These are phyloP conservation scores for Aciculosporium take DNA, from an alignment of 2,329 filamentous ascomycete species.

Conservation along the genomic window DNA sequence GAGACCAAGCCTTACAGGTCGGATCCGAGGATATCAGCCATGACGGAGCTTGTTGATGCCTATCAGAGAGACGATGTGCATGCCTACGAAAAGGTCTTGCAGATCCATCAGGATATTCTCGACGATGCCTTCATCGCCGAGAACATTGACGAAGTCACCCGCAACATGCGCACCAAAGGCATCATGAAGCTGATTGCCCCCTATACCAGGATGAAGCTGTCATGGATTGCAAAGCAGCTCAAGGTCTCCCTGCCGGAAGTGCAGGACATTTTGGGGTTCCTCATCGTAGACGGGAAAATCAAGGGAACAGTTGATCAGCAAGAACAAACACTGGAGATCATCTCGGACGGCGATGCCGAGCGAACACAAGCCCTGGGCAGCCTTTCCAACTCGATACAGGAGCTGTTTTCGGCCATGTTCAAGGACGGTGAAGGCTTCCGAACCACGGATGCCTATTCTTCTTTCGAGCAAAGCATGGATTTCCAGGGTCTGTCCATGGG, in stretches of 20 bases:
- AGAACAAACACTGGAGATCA: constrained; percentile 68
- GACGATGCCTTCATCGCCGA: constrained; percentile 93
- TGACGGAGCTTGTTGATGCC: constrained; percentile 93
- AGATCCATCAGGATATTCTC: constrained; percentile 77
- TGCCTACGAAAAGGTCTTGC: constrained; percentile 74
- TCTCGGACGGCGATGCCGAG: constrained; percentile 57
- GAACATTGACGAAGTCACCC: constrained; percentile 97
- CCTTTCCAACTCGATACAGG: constrained; percentile 56
- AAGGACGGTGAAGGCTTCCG: constrained; percentile 62
- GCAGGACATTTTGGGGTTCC: constrained; percentile 85
- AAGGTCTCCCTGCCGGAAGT: constrained; percentile 77
- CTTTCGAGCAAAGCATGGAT: constrained; percentile 18
- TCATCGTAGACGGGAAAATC: constrained; percentile 83
- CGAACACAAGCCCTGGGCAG: constrained; percentile 58
- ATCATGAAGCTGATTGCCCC: constrained; percentile 86
- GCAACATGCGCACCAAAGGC: constrained; percentile 95
- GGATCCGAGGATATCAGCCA: constrained; percentile 85
- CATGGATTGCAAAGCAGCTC: constrained; percentile 77
- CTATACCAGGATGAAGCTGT: constrained; percentile 80
- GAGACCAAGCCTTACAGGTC: constrained; percentile 98
- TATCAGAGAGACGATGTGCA: constrained; percentile 94
- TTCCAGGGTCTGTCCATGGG: constrained; percentile 11
- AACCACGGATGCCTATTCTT: constrained; percentile 11
- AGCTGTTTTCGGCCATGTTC: constrained; percentile 58
- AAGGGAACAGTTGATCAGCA: constrained; percentile 82